A percentile compares a stretch with the other conserved stretches of the same genome.
Evolutionary conservation across 345 rosid genomes (phyloP).

Genomic region (Bruguiera gymnorhiza): DNA sequence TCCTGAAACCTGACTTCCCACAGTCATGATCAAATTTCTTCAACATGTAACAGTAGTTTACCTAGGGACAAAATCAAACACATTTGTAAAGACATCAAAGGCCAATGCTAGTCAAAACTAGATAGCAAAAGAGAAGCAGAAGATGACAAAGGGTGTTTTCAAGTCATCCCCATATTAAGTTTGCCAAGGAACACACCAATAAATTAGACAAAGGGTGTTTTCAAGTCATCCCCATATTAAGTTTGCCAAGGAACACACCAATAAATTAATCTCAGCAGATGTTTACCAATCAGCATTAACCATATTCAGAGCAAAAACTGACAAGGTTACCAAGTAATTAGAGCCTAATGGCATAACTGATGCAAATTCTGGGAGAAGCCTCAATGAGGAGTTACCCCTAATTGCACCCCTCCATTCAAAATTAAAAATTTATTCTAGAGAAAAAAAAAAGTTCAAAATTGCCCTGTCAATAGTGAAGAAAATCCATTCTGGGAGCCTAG

Average conservation of each 20-base stretch:
- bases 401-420: not conserved
- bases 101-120: not conserved
- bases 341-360: too few species aligned
- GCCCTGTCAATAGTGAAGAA: too few species aligned
- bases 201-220: not conserved
- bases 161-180: too few species aligned
- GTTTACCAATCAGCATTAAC: not conserved
- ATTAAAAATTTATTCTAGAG: too few species aligned
- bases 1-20: slow-evolving; percentile 55
- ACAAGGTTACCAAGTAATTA: not conserved
- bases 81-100: slow-evolving; percentile 15
- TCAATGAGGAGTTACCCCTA: not conserved
- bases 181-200: not conserved
- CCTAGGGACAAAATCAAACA: slow-evolving; percentile 34
- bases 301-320: not conserved
- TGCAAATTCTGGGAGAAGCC: not conserved
- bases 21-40: slow-evolving; percentile 55
- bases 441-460: too few species aligned
- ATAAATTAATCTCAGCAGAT: not conserved
- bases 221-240: too few species aligned
- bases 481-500: too few species aligned
- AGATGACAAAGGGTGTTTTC: not conserved
- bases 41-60: slow-evolving; percentile 67
- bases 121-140: not conserved
- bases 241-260: not conserved